phyloP scores from a whole-genome alignment of 169 alveolate genomes.

The Plasmodium inui region DNA sequence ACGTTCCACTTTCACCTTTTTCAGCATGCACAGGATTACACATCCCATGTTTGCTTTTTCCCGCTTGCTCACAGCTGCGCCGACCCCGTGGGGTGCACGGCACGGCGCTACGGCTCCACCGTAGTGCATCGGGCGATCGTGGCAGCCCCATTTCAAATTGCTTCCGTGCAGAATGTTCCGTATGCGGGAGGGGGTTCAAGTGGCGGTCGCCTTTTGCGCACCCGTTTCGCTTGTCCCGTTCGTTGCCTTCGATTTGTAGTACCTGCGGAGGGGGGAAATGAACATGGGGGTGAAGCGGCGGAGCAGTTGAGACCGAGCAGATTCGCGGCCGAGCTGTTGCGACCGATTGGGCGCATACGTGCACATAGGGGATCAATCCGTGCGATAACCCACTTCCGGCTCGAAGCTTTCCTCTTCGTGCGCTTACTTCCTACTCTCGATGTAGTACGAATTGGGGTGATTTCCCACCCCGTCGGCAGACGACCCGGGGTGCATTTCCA shows the following conservation, averaged over 20 bases:
- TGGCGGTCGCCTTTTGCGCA: conserved; percentile 5
- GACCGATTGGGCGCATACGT: neutral
- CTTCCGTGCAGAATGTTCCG: neutral
- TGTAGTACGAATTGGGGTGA: conserved; percentile 90
- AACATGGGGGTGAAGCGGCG: neutral
- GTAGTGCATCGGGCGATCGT: neutral
- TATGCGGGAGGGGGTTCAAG: neutral
- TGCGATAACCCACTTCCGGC: neutral
- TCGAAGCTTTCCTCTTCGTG: neutral
- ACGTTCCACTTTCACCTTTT: neutral
- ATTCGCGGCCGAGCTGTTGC: neutral
- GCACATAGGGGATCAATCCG: neutral
- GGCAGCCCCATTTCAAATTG: neutral
- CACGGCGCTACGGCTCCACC: neutral
- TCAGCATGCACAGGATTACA: neutral
- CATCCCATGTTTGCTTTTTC: neutral
- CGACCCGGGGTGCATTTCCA: conserved; percentile 88
- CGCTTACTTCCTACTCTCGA: conserved; percentile 80
- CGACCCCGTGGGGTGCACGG: neutral
- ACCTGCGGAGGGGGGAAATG: conserved; percentile 16
- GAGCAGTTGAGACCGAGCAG: neutral
- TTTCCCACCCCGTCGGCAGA: conserved; percentile 92
- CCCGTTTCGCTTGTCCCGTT: neutral
- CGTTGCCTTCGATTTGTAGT: conserved; percentile 47
- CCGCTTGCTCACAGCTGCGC: neutral